phyloP scores from a whole-genome alignment of 2,329 filamentous ascomycete species.

The Neonectria coccinea region DNA sequence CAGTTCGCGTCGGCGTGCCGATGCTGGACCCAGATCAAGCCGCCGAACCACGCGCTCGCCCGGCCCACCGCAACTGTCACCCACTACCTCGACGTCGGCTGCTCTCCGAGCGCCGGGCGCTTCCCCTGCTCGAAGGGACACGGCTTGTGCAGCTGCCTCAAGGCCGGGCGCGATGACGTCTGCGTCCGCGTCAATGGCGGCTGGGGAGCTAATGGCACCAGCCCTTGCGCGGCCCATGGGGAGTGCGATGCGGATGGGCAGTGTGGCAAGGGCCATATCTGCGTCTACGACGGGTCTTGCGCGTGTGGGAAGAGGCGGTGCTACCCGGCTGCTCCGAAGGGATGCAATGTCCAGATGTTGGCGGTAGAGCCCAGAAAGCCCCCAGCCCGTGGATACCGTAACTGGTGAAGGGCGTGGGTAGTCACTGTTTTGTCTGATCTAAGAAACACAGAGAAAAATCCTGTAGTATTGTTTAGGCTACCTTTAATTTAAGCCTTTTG shows the following conservation, averaged over 20 bases:
- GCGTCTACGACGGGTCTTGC: constrained; percentile 36
- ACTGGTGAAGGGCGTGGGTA: not conserved
- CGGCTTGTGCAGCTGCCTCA: constrained; percentile 37
- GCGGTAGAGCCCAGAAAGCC: constrained; percentile 13
- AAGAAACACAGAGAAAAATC: not conserved
- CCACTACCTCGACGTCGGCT: constrained; percentile 27
- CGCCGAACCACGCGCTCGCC: constrained; percentile 27
- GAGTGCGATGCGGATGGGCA: constrained; percentile 30
- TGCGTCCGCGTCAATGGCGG: constrained; percentile 31
- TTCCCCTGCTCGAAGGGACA: constrained; percentile 33
- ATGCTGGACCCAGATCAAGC: constrained; percentile 33
- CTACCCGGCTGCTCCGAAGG: constrained; percentile 29
- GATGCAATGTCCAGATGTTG: constrained; percentile 24
- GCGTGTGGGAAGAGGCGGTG: constrained; percentile 35
- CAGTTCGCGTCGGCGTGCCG: constrained; percentile 36
- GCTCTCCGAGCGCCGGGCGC: constrained; percentile 24
- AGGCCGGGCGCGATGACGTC: constrained; percentile 25
- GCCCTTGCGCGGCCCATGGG: constrained; percentile 31
- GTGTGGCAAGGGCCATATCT: constrained; percentile 28
- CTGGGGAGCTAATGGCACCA: constrained; percentile 23
- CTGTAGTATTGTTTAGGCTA: not conserved
- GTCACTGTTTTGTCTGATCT: not conserved
- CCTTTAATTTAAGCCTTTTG: not conserved
- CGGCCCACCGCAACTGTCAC: constrained; percentile 32
- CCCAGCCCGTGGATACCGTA: constrained; percentile 1